These are phyloP conservation scores for Epichloe scottii DNA, from an alignment of 2,329 filamentous ascomycete species.

Conservation along the genomic window DNA sequence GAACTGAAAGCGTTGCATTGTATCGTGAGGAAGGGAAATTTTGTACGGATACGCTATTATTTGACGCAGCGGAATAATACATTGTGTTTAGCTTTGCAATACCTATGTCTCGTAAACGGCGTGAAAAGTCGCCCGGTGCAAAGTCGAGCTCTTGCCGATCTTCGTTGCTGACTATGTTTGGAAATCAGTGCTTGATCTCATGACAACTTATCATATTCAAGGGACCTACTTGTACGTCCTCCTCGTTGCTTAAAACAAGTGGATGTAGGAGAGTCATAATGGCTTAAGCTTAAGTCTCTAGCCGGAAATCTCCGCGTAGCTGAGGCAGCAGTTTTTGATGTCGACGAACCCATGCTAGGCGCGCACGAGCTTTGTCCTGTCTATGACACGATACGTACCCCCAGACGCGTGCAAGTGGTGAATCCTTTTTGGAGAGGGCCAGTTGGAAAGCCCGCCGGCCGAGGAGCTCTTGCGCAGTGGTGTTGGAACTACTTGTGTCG, in stretches of 20 bases:
- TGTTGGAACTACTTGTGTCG: too few relatives aligned
- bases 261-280: background rate
- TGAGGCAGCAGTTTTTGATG: background rate
- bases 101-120: background rate
- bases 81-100: background rate
- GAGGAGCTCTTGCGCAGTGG: too few relatives aligned
- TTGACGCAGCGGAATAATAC: background rate
- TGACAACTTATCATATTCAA: too few relatives aligned
- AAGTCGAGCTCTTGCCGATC: background rate
- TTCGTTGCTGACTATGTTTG: background rate
- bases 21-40: background rate
- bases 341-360: conserved; percentile 1
- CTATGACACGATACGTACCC: too few relatives aligned
- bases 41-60: background rate
- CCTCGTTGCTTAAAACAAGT: background rate
- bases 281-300: background rate
- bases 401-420: too few relatives aligned
- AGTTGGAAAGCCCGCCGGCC: too few relatives aligned
- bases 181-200: background rate
- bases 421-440: too few relatives aligned
- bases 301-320: background rate
- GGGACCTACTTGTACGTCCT: background rate
- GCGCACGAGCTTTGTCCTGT: too few relatives aligned
- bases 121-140: background rate
- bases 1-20: background rate